Conservation (phyloP, 768 basidiomycete species). For the Rhodosporidiobolus sp. region DNA sequence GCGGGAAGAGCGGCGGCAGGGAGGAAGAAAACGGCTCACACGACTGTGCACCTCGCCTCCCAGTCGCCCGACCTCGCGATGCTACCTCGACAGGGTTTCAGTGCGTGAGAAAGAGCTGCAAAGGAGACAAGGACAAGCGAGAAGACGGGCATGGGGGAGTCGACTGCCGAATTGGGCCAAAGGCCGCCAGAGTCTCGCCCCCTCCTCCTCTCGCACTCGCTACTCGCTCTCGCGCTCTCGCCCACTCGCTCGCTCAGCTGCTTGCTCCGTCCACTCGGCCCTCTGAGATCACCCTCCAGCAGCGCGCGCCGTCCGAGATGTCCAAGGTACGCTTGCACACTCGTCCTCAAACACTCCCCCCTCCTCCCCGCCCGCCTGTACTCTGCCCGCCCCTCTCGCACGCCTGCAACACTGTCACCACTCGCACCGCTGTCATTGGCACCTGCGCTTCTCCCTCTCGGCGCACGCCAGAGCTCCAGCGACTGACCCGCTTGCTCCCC, state of each 20-base stretch:
- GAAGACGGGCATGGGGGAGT: too few species aligned
- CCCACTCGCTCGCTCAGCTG: background rate
- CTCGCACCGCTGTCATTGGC: background rate
- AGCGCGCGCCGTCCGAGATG: background rate
- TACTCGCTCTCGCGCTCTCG: background rate
- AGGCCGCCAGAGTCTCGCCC: background rate
- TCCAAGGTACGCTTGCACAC: conserved; percentile 22
- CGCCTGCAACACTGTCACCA: background rate
- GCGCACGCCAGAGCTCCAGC: too few species aligned
- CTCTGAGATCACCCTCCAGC: background rate
- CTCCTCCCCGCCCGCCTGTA: background rate
- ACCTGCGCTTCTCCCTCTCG: too few species aligned
- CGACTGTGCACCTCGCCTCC: too few species aligned
- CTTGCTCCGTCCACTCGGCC: background rate
- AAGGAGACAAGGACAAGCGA: too few species aligned
- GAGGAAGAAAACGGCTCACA: too few species aligned
- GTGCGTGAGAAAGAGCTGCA: too few species aligned
- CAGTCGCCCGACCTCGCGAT: too few species aligned
- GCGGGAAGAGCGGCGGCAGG: too few species aligned
- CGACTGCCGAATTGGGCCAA: too few species aligned
- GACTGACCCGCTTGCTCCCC: background rate
- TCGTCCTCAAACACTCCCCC: background rate
- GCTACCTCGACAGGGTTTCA: too few species aligned
- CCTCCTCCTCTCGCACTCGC: background rate
- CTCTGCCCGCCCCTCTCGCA: too few species aligned